These are phyloP conservation scores for Ogataea ganodermae DNA, from an alignment of 805 yeast species.

Conservation along the genomic window DNA sequence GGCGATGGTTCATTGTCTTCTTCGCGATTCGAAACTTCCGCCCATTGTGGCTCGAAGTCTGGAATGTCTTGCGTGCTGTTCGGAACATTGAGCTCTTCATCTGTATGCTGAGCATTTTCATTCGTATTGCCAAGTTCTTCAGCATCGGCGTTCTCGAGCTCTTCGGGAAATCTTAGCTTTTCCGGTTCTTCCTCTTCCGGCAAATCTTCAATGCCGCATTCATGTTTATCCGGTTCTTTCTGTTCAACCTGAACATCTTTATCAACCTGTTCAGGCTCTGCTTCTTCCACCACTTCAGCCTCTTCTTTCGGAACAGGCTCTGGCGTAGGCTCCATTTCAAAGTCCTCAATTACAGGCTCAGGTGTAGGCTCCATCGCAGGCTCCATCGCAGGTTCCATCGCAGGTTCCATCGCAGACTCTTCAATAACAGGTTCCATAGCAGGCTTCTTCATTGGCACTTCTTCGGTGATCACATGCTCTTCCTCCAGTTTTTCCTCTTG, in stretches of 20 bases:
- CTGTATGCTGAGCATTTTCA: too few species aligned
- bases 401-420: too few species aligned
- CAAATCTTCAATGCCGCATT: neutral
- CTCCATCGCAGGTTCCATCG: too few species aligned
- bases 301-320: too few species aligned
- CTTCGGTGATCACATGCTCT: too few species aligned
- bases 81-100: constrained; percentile 7
- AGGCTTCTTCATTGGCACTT: too few species aligned
- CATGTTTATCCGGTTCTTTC: neutral
- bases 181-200: neutral
- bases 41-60: constrained; percentile 4
- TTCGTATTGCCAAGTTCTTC: too few species aligned
- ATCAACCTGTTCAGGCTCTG: neutral
- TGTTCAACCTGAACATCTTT: neutral
- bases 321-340: too few species aligned
- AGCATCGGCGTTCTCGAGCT: neutral
- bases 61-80: constrained; percentile 3
- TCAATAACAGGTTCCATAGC: too few species aligned
- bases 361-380: too few species aligned
- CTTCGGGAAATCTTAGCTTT: neutral
- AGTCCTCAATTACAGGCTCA: too few species aligned
- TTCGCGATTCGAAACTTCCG: neutral
- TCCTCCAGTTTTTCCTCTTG: neutral
- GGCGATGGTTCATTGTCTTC: neutral
- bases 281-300: too few species aligned